phyloP scores from a whole-genome alignment of 176 grass and related monocot species.

The Oryza coarctata region DNA sequence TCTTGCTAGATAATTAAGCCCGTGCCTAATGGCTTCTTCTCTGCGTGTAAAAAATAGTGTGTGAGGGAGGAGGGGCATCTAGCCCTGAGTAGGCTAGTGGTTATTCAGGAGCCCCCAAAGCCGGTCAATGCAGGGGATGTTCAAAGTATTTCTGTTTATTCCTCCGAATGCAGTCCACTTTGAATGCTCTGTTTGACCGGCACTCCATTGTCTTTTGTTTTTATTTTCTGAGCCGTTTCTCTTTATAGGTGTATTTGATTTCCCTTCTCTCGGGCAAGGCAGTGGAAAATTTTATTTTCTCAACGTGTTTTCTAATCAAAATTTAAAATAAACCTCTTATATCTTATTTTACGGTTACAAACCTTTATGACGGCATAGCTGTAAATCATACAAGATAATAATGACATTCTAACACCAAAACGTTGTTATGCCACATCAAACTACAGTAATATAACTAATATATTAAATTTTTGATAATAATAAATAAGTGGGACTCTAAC shows the following conservation, averaged over 20 bases:
- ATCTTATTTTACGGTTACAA: too few species aligned
- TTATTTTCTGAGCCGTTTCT: background rate
- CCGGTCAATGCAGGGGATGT: conserved; percentile 46
- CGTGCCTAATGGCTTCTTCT: background rate
- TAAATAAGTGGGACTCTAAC: too few species aligned
- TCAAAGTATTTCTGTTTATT: conserved; percentile 52
- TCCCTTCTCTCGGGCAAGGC: background rate
- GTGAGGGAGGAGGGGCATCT: conserved; percentile 33
- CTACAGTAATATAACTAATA: too few species aligned
- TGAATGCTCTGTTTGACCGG: conserved; percentile 49
- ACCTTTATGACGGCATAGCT: too few species aligned
- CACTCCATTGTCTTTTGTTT: conserved; percentile 2
- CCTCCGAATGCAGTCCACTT: conserved; percentile 36
- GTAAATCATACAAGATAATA: too few species aligned
- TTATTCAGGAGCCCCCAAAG: conserved; percentile 14
- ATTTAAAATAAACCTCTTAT: background rate
- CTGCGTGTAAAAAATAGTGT: background rate
- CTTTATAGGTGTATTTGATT: background rate
- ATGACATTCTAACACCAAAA: too few species aligned
- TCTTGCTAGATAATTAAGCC: conserved; percentile 28
- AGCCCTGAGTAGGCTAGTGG: conserved; percentile 26
- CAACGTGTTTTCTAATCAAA: background rate
- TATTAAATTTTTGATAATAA: too few species aligned
- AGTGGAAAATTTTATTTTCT: background rate
- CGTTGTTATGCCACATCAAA: too few species aligned